Base-by-base conservation (phyloP, 2,329 filamentous ascomycete species). In the Zarea fungicola region DNA sequence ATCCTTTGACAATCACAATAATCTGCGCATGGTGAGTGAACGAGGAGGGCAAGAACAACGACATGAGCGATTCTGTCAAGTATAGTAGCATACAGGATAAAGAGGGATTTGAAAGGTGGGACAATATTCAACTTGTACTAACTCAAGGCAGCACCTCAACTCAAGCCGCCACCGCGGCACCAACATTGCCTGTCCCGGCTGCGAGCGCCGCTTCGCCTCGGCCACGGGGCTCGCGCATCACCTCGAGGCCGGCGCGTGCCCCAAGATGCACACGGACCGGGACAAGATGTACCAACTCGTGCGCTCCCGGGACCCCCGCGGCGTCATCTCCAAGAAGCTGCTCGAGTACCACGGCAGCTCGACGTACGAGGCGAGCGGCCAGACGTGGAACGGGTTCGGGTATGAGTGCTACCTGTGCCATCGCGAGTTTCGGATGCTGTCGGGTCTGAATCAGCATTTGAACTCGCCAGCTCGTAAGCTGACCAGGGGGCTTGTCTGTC, bases 141-240 rank as follows among this genome's bases (percentile, higher is more conserved):
- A 26, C 21, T 2, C 28, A 16, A 16, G 2, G 14, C 29, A 83
- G 80, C 81, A 84, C 52, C 66, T 78, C 6, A 75, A 74, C 26
- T 83, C 78, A 0, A 65, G 64, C 6, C 55, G 60, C 43, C 81
- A 85, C 54, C 68, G 67, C 1, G 72, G 73, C 47, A 50, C 41
- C 0, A 60, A 60, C 2, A 60, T 81, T 7, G 1, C 32, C 1
- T 85, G 81, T 50, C 80, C 76, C 0, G 83, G 78, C 57, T 85
- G 81, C 64, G 58, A 64, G 29, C 50, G 31, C 2, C 16, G 5
- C 6, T 79, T 68, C 53, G 65, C 71, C 10, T 73, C 74, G 0
- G 77, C 79, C 2, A 77, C 74, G 1, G 81, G 78, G 4, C 54
- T 84, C 5, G 58, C 66, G 0, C 68, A 81, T 57, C 78, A 85